phyloP scores from a whole-genome alignment of 225 moss, liverwort and hornwort species.

The Neckera pumila region DNA sequence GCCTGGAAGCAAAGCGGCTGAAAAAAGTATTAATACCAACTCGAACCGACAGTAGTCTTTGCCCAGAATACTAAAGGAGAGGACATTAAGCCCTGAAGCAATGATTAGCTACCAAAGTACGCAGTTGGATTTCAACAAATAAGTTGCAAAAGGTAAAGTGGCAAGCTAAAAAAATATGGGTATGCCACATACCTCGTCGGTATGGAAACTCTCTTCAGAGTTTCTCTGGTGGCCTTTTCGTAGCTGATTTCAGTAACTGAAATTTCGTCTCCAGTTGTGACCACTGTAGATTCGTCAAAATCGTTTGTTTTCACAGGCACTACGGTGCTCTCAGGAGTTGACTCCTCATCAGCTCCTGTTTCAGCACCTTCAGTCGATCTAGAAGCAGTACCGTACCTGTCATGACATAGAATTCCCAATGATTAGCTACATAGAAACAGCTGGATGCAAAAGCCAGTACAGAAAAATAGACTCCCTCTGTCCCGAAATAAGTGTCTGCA shows the following conservation, averaged over 20 bases:
- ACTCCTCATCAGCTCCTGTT: constrained; percentile 2
- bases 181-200: constrained; percentile 7
- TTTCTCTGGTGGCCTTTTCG: background rate
- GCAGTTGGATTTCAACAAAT: background rate
- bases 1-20: background rate
- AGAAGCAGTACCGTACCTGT: constrained; percentile 11
- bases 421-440: background rate
- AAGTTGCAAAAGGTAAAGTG: background rate
- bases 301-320: background rate
- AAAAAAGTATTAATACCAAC: background rate
- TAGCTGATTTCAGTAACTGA: background rate
- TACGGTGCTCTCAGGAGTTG: background rate
- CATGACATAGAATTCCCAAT: background rate
- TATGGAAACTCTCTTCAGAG: background rate
- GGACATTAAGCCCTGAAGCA: background rate
- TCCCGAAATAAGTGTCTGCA: background rate
- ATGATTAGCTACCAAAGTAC: background rate
- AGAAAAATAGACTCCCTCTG: background rate
- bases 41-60: background rate
- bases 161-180: background rate
- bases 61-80: background rate
- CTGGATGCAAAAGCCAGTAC: background rate
- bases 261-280: constrained; percentile 4
- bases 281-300: background rate
- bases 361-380: constrained; percentile 10